Base-by-base conservation (phyloP, 78 protist species). In the Andalucia godoyi region DNA sequence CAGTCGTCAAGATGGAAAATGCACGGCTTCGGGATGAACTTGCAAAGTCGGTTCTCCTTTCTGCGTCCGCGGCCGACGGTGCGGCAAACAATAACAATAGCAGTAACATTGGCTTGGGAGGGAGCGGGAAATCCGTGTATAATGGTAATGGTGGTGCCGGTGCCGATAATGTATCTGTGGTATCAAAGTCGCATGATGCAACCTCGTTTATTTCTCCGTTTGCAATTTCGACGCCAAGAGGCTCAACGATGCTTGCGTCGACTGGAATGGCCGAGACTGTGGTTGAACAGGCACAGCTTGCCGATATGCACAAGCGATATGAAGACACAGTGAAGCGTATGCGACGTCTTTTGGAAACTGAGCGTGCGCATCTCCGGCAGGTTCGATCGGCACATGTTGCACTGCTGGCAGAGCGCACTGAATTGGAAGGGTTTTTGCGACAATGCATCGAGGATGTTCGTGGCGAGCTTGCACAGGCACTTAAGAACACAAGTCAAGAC, bases 381-480 rank as follows among this genome's bases (percentile, higher is more conserved):
- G 70, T 65, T 17, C 57, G 70, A 23, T 2, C 40, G 25, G 43
- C 57, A 12, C 70, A 65, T 57, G 21, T 65, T 4, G 54, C 3
- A 34, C 58, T 49, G 34, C 57, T 65, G 25, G 49, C 25, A 17
- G 70, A 65, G 51, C 39, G 70, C 21, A 65, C 70, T 8, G 70
- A 65, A n/a, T 32, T 65, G 27, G 58, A 65, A 34, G 50, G 45
- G 43, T 49, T 65, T 47, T 21, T 65, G 39, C 46, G 57, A 1
- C 70, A 65, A 57, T 65, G 70, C 36, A 2, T 65, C 21, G 36
- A 47, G 9, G 70, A 65, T 29, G 70, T 52, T 15, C 23, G 57
- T 4, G 4, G 25, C 23, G 70, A 65, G 3, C 7, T 65, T 10
- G 6, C 15, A 18, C 32, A 9, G 10, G 37, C 59, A 2, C 58